Evolutionary conservation across 2,329 filamentous ascomycete species (phyloP), one percentile per base, ranked within the genome.

Genomic region (Claviceps arundinis): DNA sequence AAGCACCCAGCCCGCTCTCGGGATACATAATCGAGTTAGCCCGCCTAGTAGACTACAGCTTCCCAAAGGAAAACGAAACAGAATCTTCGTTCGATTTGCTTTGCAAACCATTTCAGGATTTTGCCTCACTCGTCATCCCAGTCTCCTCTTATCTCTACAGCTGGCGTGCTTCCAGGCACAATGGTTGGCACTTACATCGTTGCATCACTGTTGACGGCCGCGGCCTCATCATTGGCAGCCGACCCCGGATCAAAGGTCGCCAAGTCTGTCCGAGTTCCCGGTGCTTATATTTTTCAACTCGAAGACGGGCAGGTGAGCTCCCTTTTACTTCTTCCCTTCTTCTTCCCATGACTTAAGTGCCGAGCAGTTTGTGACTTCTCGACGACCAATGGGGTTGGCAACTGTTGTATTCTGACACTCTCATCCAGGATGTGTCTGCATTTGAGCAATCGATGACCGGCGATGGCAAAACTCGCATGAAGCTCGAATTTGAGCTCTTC

Each of bases 401-500:
- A 30, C 6, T 26, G 7, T 13, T 1, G n/a, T 8, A 30, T 22
- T 16, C 7, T 24, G 19, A 19, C 19, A 19, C 19, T 19, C 19
- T 19, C 19, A 19, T 19, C 19, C 19, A 19, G 54, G 46, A 60
- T 56, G 50, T 53, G 61, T 40, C 49, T 46, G 4, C 50, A 24
- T 37, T 56, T 47, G 24, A 57, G 68, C 26, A 41, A 5, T 38
- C 52, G 2, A 43, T 59, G 30, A 37, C 53, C 4, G 46, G 63
- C 17, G 65, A 73, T 45, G 73, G 71, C 45, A 60, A 64, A 41
- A 69, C 70, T 48, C 73, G 73, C 51, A 70, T 74, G 69, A 70
- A 71, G 52, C 68, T 77, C 52, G 65, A 74, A 56, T 75, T 69
- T 57, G 67, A 70, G 56, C 65, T 79, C 17, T 80, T 80, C 69